These are phyloP conservation scores for Aureobasidium leucospermi DNA, from an alignment of 2,329 filamentous ascomycete genomes.

Conservation along the genomic window DNA sequence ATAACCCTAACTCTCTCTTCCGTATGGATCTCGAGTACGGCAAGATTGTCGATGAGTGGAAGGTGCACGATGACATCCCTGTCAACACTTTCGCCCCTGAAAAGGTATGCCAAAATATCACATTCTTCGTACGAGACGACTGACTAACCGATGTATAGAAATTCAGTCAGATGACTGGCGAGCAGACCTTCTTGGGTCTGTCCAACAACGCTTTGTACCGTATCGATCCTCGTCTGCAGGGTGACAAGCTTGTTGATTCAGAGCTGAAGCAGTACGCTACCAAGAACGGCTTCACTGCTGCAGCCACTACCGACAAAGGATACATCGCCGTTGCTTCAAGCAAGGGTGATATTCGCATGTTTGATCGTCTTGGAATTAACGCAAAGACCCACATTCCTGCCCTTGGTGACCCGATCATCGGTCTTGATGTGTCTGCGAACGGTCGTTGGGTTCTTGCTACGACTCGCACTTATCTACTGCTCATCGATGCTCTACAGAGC, in stretches of 20 bases:
- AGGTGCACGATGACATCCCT: constrained; percentile 91
- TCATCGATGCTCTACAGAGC: constrained; percentile 87
- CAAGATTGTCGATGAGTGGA: constrained; percentile 98
- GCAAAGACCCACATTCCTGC: constrained; percentile 96
- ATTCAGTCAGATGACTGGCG: constrained; percentile 93
- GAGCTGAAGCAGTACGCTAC: constrained; percentile 93
- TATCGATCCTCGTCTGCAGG: constrained; percentile 81
- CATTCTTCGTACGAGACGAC: neutral
- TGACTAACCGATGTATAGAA: constrained; percentile 49
- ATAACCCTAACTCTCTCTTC: constrained; percentile 84
- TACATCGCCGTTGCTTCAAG: constrained; percentile 96
- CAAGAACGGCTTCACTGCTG: constrained; percentile 94
- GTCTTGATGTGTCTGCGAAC: constrained; percentile 90
- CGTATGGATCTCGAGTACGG: constrained; percentile 97
- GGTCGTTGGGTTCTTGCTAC: constrained; percentile 94
- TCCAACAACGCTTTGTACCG: constrained; percentile 90
- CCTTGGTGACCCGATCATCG: constrained; percentile 88
- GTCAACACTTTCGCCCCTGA: constrained; percentile 89
- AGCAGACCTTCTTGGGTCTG: constrained; percentile 90
- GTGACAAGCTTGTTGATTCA: constrained; percentile 85
- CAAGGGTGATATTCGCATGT: constrained; percentile 95
- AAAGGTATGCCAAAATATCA: constrained; percentile 45
- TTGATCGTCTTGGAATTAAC: constrained; percentile 92
- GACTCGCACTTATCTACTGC: constrained; percentile 85
- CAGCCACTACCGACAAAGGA: constrained; percentile 91